Evolutionary conservation across 371 early-diverging fungal genomes (phyloP).

Genomic region (Mortierella sp.): DNA sequence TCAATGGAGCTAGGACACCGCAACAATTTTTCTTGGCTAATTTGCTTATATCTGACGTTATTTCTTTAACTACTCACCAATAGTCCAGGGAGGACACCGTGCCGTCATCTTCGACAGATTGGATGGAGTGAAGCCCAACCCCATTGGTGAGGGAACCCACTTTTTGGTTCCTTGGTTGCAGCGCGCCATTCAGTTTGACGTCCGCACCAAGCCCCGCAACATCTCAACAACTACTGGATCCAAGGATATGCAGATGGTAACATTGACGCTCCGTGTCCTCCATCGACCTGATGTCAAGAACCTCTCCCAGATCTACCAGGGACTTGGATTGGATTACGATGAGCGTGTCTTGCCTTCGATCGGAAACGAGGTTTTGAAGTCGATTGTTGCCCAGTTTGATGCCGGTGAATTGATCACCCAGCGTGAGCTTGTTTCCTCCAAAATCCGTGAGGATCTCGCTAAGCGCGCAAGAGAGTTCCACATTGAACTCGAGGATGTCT

Average conservation of each 20-base stretch:
- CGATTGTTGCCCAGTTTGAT: constrained; percentile 99
- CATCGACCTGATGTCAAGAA: constrained; percentile 89
- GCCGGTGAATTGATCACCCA: constrained; percentile 98
- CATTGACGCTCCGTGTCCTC: constrained; percentile 93
- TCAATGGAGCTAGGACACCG: neutral
- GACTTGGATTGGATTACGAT: constrained; percentile 95
- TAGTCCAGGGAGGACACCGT: constrained; percentile 96
- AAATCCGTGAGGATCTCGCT: constrained; percentile 94
- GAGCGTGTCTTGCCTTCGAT: constrained; percentile 98
- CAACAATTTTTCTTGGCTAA: neutral
- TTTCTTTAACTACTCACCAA: neutral
- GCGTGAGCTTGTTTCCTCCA: constrained; percentile 95
- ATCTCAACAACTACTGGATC: constrained; percentile 95
- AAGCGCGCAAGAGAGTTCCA: constrained; percentile 96
- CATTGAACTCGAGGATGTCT: constrained; percentile 97
- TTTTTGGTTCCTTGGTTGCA: constrained; percentile 96
- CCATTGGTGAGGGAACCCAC: constrained; percentile 96
- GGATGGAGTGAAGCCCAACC: constrained; percentile 87
- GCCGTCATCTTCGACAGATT: constrained; percentile 98
- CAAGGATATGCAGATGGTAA: constrained; percentile 91
- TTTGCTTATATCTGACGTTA: neutral
- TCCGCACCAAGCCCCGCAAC: constrained; percentile 95
- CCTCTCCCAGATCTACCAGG: constrained; percentile 90
- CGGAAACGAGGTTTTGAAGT: constrained; percentile 98
- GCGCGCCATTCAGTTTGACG: constrained; percentile 85